phyloP scores from a whole-genome alignment of 768 basidiomycete species.

The Leccinum ochraceum region DNA sequence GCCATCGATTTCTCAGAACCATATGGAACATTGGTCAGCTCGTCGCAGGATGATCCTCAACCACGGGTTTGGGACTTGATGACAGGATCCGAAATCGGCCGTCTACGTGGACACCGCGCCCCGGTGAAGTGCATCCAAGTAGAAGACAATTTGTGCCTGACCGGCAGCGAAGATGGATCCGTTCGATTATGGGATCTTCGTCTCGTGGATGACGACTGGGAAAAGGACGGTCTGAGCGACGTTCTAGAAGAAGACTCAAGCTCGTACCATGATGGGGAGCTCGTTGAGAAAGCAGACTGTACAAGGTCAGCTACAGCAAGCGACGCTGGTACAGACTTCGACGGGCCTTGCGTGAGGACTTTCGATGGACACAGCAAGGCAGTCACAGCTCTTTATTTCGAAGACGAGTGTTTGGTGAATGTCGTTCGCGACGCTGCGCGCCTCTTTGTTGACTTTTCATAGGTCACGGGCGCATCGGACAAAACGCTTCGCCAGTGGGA shows the following conservation, averaged over 20 bases:
- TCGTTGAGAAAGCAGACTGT: conserved; percentile 40
- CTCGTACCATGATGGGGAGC: conserved; percentile 35
- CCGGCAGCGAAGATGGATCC: conserved; percentile 85
- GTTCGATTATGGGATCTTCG: conserved; percentile 91
- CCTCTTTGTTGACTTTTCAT: conserved; percentile 20
- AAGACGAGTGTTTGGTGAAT: conserved; percentile 87
- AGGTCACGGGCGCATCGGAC: conserved; percentile 98
- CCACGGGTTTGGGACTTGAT: conserved; percentile 96
- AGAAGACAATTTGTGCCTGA: conserved; percentile 87
- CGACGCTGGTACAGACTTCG: conserved; percentile 48
- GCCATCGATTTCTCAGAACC: conserved; percentile 96
- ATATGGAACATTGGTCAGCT: conserved; percentile 90
- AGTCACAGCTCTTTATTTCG: conserved; percentile 93
- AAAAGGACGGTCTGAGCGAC: conserved; percentile 56
- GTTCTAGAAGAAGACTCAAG: conserved; percentile 63
- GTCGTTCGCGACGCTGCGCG: not conserved
- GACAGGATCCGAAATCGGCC: conserved; percentile 83
- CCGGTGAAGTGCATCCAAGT: conserved; percentile 91
- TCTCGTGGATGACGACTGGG: conserved; percentile 72
- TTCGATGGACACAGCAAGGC: conserved; percentile 92
- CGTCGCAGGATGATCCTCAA: conserved; percentile 81
- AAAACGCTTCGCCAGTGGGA: conserved; percentile 99
- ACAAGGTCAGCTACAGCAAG: conserved; percentile 41
- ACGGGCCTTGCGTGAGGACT: conserved; percentile 57
- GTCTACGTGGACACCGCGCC: conserved; percentile 78